phyloP scores from a whole-genome alignment of 768 basidiomycete species.

The Panaeolus cyanescens region DNA sequence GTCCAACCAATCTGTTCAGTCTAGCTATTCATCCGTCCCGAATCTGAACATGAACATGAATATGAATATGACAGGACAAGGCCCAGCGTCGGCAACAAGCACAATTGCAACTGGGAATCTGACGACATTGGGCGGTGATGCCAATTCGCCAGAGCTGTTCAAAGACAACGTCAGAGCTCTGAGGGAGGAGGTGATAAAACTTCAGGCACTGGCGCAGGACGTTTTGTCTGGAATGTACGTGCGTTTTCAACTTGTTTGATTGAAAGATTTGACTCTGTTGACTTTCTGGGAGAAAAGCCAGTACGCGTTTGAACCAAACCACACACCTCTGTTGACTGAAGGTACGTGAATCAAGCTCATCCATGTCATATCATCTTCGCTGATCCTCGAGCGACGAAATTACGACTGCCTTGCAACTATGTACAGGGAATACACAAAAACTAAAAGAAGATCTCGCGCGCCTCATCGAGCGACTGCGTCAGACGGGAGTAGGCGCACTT shows the following conservation, averaged over 20 bases:
- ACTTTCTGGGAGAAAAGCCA: slow-evolving; percentile 29
- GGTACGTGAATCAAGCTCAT: background rate
- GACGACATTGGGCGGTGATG: slow-evolving; percentile 40
- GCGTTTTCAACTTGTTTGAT: slow-evolving; percentile 6
- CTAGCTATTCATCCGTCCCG: too few relatives aligned
- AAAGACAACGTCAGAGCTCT: slow-evolving; percentile 55
- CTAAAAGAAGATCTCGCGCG: slow-evolving; percentile 52
- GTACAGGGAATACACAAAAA: slow-evolving; percentile 49
- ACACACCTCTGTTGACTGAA: background rate
- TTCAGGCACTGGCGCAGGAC: slow-evolving; percentile 50
- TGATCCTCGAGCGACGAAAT: too few relatives aligned
- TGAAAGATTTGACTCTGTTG: background rate
- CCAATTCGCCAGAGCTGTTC: slow-evolving; percentile 63
- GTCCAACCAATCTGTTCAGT: background rate
- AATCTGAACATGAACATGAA: background rate
- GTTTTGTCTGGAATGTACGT: slow-evolving; percentile 59
- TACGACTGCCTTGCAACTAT: too few relatives aligned
- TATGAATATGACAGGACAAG: background rate
- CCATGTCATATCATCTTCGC: background rate
- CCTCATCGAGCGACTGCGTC: slow-evolving; percentile 50
- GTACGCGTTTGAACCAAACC: slow-evolving; percentile 24
- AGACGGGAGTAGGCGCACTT: slow-evolving; percentile 68
- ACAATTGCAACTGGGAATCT: background rate
- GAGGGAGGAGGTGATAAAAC: slow-evolving; percentile 47
- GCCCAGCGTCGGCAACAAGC: background rate